These are phyloP conservation scores for Haplographium delicatum DNA, from an alignment of 495 filamentous ascomycete species.

Conservation along the genomic window DNA sequence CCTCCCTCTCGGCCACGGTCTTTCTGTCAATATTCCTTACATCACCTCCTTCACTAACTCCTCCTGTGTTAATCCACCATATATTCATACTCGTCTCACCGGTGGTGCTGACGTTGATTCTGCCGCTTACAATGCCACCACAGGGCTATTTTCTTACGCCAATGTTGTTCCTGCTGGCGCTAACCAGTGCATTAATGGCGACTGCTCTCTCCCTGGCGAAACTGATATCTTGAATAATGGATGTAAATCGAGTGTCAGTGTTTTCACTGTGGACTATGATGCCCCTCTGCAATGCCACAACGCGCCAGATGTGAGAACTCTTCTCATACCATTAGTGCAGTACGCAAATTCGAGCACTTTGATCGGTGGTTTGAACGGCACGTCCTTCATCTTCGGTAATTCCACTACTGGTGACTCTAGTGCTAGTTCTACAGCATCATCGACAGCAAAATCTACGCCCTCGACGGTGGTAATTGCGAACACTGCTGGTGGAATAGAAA, in stretches of 20 bases:
- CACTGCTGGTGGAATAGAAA: no score
- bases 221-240: slow-evolving; percentile 24
- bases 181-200: slow-evolving; percentile 30
- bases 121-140: slow-evolving; percentile 28
- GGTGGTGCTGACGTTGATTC: slow-evolving; percentile 21
- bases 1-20: slow-evolving; percentile 35
- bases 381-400: not conserved
- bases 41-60: slow-evolving; percentile 28
- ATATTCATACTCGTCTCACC: slow-evolving; percentile 31
- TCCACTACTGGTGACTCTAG: not conserved
- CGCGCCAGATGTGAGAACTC: not conserved
- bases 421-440: not conserved
- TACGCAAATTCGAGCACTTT: not conserved
- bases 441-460: no score
- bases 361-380: slow-evolving; percentile 9
- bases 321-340: slow-evolving; percentile 3
- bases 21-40: slow-evolving; percentile 32
- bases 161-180: slow-evolving; percentile 9
- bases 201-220: slow-evolving; percentile 33
- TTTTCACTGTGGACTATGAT: slow-evolving; percentile 38
- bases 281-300: slow-evolving; percentile 10
- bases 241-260: slow-evolving; percentile 26
- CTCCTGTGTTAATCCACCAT: slow-evolving; percentile 30
- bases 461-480: no score
- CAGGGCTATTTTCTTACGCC: slow-evolving; percentile 29